phyloP scores from a whole-genome alignment of 441 rosid genomes.

The Populus trichocarpa region DNA sequence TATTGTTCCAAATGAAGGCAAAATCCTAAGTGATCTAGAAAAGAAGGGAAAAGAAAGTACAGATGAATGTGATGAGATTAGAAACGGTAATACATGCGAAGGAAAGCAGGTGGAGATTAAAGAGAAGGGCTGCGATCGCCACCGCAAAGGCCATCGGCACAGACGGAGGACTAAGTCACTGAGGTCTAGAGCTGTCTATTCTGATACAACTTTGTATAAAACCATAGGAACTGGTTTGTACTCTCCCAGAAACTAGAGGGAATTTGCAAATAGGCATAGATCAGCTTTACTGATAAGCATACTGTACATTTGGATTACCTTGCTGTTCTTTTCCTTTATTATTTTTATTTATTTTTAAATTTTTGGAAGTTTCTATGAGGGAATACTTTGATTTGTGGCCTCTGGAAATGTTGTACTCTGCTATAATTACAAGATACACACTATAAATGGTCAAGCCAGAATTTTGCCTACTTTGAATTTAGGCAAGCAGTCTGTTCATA shows the following conservation, averaged over 20 bases:
- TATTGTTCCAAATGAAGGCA: constrained; percentile 33
- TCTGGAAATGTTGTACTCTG: neutral
- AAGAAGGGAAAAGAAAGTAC: constrained; percentile 4
- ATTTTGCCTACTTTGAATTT: neutral
- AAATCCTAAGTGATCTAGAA: constrained; percentile 1
- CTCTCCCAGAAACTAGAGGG: constrained; percentile 10
- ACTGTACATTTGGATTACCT: neutral
- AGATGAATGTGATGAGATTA: neutral
- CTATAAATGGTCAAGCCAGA: neutral
- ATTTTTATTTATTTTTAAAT: too few species aligned
- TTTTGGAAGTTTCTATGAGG: neutral
- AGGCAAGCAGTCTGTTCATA: neutral
- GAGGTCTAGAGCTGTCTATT: constrained; percentile 45
- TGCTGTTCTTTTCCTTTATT: neutral
- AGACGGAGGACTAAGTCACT: constrained; percentile 31
- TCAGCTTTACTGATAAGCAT: neutral
- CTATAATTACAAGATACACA: too few species aligned
- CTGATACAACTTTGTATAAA: constrained; percentile 59
- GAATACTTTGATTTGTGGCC: neutral
- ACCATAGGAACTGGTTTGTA: constrained; percentile 49
- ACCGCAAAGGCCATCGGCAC: constrained; percentile 17
- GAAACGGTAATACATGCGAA: constrained; percentile 13
- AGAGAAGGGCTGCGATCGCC: constrained; percentile 11
- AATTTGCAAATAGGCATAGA: neutral
- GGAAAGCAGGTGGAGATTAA: constrained; percentile 9